Conservation (phyloP, 345 rosid species). For the Iberis pinnata region DNA sequence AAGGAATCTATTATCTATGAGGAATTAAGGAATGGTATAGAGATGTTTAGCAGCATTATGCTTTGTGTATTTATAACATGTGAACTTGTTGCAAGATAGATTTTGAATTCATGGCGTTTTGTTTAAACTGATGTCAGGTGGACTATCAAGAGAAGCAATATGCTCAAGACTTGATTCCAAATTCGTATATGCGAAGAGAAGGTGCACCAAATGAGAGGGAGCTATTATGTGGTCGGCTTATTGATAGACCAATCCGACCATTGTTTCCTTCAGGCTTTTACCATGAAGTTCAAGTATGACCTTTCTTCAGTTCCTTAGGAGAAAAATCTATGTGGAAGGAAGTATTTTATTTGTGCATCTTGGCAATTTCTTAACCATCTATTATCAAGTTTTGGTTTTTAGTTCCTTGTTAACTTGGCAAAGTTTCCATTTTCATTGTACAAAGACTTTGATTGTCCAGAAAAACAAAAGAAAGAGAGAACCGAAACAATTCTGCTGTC, state of each 20-base stretch:
- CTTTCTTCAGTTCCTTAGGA: constrained; percentile 1
- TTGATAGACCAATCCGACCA: constrained; percentile 88
- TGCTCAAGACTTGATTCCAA: constrained; percentile 86
- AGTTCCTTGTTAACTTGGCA: no score
- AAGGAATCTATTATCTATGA: not conserved
- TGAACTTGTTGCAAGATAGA: no score
- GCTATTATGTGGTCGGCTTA: constrained; percentile 78
- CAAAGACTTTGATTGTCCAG: no score
- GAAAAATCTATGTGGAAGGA: not conserved
- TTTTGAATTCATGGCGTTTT: no score
- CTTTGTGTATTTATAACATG: not conserved
- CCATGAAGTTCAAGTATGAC: constrained; percentile 84
- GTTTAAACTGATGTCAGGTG: constrained; percentile 39
- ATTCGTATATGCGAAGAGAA: constrained; percentile 70
- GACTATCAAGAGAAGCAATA: constrained; percentile 97
- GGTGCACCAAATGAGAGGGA: constrained; percentile 96
- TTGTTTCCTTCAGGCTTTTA: constrained; percentile 89
- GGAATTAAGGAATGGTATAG: constrained; percentile 3
- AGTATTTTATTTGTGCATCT: not conserved
- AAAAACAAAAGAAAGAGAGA: no score
- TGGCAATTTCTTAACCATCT: no score
- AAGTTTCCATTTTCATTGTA: no score
- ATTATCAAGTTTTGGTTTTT: no score
- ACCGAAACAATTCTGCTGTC: no score
- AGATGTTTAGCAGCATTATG: constrained; percentile 2